phyloP scores from a whole-genome alignment of 129 eudicot species.

The Flaveria ramosissima region DNA sequence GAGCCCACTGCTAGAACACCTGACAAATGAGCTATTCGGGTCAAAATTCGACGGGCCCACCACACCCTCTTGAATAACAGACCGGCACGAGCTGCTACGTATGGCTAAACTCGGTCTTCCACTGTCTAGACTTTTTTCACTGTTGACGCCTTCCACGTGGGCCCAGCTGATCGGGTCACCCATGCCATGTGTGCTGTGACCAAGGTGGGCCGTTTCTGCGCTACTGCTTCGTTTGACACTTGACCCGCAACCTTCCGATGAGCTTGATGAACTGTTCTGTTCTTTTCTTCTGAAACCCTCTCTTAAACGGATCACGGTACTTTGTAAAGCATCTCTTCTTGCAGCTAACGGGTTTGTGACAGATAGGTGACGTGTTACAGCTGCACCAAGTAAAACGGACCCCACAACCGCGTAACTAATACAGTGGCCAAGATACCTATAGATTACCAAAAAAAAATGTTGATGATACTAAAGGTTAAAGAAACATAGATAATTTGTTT shows the following conservation, averaged over 20 bases:
- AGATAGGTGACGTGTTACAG: conserved; percentile 90
- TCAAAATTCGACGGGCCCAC: conserved; percentile 67
- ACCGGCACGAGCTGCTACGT: conserved; percentile 84
- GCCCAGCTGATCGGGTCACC: conserved; percentile 79
- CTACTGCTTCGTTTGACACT: conserved; percentile 96
- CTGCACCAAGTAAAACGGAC: conserved; percentile 95
- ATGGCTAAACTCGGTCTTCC: conserved; percentile 91
- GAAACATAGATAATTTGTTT: not conserved
- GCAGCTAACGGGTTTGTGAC: conserved; percentile 92
- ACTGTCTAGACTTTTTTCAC: conserved; percentile 91
- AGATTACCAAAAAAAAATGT: not conserved
- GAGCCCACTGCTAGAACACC: conserved; percentile 83
- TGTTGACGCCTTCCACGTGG: conserved; percentile 70
- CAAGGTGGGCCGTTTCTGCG: conserved; percentile 91
- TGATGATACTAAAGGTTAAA: not conserved
- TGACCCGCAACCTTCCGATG: conserved; percentile 97
- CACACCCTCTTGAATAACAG: conserved; percentile 79
- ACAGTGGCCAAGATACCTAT: conserved; percentile 98
- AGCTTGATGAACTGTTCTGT: conserved; percentile 88
- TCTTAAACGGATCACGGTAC: conserved; percentile 92
- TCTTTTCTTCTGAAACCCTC: conserved; percentile 93
- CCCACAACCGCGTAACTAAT: conserved; percentile 95
- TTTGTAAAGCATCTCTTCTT: conserved; percentile 90
- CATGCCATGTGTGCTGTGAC: conserved; percentile 61
- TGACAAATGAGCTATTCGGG: conserved; percentile 49